Conservation (phyloP, 768 basidiomycete genomes). For the Suillus weaverae region DNA sequence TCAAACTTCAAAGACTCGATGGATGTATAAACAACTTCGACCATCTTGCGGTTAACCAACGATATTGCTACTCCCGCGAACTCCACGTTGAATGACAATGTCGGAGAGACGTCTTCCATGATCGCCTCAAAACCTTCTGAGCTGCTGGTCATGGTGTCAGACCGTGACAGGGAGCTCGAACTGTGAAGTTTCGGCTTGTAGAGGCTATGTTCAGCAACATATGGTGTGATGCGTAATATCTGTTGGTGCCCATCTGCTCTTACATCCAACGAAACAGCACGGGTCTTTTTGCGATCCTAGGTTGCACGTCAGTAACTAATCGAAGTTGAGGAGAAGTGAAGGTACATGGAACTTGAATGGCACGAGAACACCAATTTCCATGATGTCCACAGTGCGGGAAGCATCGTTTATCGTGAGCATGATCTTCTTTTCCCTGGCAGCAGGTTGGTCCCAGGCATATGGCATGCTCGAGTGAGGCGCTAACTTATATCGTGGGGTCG, state of each 20-base stretch:
- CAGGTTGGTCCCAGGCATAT: slow-evolving; percentile 96
- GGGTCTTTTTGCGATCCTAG: slow-evolving; percentile 56
- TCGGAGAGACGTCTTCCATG: slow-evolving; percentile 67
- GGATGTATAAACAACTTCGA: slow-evolving; percentile 89
- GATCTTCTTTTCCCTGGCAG: slow-evolving; percentile 78
- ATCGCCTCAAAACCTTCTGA: slow-evolving; percentile 84
- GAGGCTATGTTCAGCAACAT: slow-evolving; percentile 79
- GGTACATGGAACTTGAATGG: slow-evolving; percentile 85
- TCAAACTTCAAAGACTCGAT: slow-evolving; percentile 79
- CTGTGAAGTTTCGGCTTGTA: slow-evolving; percentile 75
- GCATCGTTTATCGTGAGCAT: slow-evolving; percentile 60
- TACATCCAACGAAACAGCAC: slow-evolving; percentile 84
- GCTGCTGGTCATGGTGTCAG: slow-evolving; percentile 69
- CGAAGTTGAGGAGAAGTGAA: slow-evolving; percentile 10
- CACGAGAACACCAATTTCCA: slow-evolving; percentile 91
- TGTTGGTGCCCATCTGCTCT: slow-evolving; percentile 87
- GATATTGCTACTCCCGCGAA: slow-evolving; percentile 93
- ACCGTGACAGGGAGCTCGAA: slow-evolving; percentile 47
- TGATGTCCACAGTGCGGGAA: slow-evolving; percentile 76
- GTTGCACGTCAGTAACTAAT: slow-evolving; percentile 2
- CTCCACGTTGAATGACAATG: slow-evolving; percentile 67
- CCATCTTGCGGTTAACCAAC: slow-evolving; percentile 80
- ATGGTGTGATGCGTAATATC: slow-evolving; percentile 82
- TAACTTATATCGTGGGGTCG: slow-evolving; percentile 52
- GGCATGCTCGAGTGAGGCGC: slow-evolving; percentile 50